Evolutionary conservation across 2,329 filamentous ascomycete genomes (phyloP).

Genomic region (Stromatinia cepivora): DNA sequence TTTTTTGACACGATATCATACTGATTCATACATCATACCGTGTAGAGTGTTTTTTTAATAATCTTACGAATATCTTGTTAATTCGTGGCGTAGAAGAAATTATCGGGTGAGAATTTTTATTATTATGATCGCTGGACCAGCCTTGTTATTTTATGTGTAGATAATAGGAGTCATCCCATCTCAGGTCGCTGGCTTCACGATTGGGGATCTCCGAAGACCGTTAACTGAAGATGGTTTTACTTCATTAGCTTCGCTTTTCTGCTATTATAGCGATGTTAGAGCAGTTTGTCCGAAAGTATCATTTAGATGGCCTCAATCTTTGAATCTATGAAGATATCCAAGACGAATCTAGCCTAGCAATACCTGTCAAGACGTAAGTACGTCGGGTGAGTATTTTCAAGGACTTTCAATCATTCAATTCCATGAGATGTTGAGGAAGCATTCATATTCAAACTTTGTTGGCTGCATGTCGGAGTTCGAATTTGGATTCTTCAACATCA

Average conservation of each 20-base stretch:
- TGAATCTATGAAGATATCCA: no score
- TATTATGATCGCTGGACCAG: not conserved
- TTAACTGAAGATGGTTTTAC: no score
- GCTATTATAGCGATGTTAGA: no score
- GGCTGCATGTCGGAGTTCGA: not conserved
- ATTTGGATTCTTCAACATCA: not conserved
- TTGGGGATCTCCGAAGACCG: not conserved
- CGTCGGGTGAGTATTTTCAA: not conserved
- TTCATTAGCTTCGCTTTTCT: no score
- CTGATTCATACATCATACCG: not conserved
- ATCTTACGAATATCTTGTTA: not conserved
- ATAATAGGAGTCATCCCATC: not conserved
- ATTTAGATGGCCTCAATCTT: no score
- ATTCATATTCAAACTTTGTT: not conserved
- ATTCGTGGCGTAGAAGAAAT: not conserved
- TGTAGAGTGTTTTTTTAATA: not conserved
- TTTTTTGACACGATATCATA: slow-evolving; percentile 1
- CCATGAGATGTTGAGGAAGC: no score
- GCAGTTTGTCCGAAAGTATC: no score
- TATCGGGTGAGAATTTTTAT: not conserved
- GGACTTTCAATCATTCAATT: no score
- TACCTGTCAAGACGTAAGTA: not conserved
- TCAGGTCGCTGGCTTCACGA: not conserved
- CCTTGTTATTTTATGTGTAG: not conserved
- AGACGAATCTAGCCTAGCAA: not conserved